These are phyloP conservation scores for Tulasnella sp. DNA, from an alignment of 768 basidiomycete genomes.

Conservation along the genomic window DNA sequence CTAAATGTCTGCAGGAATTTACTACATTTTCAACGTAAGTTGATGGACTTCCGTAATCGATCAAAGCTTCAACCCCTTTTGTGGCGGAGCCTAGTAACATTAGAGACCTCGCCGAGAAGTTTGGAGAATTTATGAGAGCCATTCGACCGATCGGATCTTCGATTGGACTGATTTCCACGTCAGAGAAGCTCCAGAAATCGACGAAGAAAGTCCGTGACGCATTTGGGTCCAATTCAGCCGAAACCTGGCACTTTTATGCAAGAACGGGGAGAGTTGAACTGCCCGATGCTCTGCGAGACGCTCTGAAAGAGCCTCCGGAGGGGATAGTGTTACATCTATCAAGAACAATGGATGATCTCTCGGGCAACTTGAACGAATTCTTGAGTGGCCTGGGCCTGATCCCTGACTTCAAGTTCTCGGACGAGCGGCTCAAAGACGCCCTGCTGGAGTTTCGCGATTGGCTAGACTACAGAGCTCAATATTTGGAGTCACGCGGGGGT, in stretches of 20 bases:
- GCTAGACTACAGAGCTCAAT: conserved; percentile 73
- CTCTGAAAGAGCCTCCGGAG: neutral
- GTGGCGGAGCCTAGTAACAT: conserved; percentile 43
- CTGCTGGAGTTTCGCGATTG: conserved; percentile 65
- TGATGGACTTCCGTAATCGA: neutral
- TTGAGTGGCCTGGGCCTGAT: conserved; percentile 69
- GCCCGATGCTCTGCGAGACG: conserved; percentile 29
- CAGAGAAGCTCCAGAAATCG: conserved; percentile 64
- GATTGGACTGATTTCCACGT: conserved; percentile 68
- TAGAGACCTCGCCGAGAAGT: conserved; percentile 62
- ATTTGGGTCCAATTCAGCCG: conserved; percentile 69
- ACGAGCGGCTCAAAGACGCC: conserved; percentile 64
- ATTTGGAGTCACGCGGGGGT: conserved; percentile 51
- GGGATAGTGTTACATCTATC: conserved; percentile 58
- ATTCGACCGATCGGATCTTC: conserved; percentile 75
- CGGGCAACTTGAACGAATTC: conserved; percentile 63
- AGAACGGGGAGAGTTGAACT: conserved; percentile 36
- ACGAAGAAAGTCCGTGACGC: conserved; percentile 65
- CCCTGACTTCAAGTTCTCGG: conserved; percentile 62
- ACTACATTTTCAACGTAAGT: conserved; percentile 56
- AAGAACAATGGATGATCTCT: conserved; percentile 55
- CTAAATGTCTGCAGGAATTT: conserved; percentile 60
- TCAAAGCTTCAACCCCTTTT: neutral
- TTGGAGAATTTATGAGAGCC: conserved; percentile 71
- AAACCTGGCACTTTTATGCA: conserved; percentile 57